Percentiles rank a stretch among this genome's conserved stretches.
These are phyloP conservation scores for Spatholobus suberectus DNA, from an alignment of 306 rosid species.

Conservation along the genomic window DNA sequence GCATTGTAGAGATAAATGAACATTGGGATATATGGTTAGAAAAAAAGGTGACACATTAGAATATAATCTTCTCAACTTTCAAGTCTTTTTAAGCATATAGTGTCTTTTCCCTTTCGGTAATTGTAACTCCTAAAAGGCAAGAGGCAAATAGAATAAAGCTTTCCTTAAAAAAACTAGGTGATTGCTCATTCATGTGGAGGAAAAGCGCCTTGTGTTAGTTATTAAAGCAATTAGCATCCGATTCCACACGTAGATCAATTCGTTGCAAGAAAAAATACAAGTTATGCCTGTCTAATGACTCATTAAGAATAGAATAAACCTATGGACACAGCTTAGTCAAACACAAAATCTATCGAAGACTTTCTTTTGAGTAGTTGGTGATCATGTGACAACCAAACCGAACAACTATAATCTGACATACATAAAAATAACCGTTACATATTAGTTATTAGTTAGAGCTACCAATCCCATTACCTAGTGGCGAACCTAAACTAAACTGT, in stretches of 20 bases:
- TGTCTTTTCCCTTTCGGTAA: conserved; percentile 17
- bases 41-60: neutral
- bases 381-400: conserved; percentile 36
- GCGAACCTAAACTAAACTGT: neutral
- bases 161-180: neutral
- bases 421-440: neutral
- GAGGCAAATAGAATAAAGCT: conserved; percentile 36
- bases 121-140: conserved; percentile 1
- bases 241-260: neutral
- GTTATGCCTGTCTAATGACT: neutral
- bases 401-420: conserved; percentile 10
- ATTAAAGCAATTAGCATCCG: neutral
- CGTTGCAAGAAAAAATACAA: neutral
- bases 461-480: conserved; percentile 25
- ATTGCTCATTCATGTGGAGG: neutral
- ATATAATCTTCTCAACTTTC: conserved; percentile 42
- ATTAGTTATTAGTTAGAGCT: conserved; percentile 35
- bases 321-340: neutral
- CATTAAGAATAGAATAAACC: conserved; percentile 1
- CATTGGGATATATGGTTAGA: neutral
- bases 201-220: neutral
- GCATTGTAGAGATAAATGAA: neutral
- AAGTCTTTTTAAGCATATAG: conserved; percentile 47
- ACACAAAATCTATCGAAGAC: neutral
- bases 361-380: conserved; percentile 24